These are phyloP conservation scores for Skeletonema potamos DNA, from an alignment of 108 stramenopile species.

Conservation along the genomic window DNA sequence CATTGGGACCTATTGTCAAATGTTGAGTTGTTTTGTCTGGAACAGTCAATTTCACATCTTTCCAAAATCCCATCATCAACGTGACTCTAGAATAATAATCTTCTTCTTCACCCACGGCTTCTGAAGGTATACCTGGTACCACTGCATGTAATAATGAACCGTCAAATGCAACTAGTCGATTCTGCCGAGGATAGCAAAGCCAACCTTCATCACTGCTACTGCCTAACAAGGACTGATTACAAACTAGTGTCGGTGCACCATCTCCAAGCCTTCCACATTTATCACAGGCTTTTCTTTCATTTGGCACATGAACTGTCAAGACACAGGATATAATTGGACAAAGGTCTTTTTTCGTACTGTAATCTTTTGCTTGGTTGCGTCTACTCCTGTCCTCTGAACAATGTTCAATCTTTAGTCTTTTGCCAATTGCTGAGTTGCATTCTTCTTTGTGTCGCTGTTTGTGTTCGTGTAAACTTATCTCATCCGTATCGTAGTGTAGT, in stretches of 20 bases:
- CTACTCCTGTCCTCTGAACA: not conserved
- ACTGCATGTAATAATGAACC: conserved; percentile 64
- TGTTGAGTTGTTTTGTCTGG: not conserved
- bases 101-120: conserved; percentile 3
- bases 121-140: conserved; percentile 46
- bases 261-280: conserved; percentile 9
- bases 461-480: conserved; percentile 19
- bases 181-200: conserved; percentile 43
- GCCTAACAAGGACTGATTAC: conserved; percentile 32
- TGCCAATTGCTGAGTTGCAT: not conserved
- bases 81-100: conserved; percentile 39
- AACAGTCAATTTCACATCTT: not conserved
- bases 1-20: conserved; percentile 19
- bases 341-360: conserved; percentile 8
- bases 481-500: conserved; percentile 50
- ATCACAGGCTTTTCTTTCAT: conserved; percentile 4
- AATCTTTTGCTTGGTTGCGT: not conserved
- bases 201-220: conserved; percentile 26
- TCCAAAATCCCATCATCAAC: conserved; percentile 65
- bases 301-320: conserved; percentile 37
- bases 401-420: conserved; percentile 4
- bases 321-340: conserved; percentile 46
- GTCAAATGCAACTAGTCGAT: conserved; percentile 53
- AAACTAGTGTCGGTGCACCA: conserved; percentile 43
- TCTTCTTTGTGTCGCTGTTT: conserved; percentile 2